These are phyloP conservation scores for Psophocarpus tetragonolobus DNA, from an alignment of 306 rosid genomes.

Conservation along the genomic window DNA sequence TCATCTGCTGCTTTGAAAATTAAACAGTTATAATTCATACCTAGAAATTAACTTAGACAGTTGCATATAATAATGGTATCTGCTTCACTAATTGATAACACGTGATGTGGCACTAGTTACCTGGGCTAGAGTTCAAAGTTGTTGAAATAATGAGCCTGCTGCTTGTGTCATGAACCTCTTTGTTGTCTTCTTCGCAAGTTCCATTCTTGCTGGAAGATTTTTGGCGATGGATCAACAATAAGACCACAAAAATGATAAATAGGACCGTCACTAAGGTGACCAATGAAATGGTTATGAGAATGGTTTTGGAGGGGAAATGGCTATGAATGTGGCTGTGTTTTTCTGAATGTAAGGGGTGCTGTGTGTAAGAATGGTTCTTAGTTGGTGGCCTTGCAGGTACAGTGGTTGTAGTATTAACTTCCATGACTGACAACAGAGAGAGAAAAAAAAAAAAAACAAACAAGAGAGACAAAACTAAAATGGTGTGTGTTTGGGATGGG, in stretches of 20 bases:
- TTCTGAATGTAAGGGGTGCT: constrained; percentile 38
- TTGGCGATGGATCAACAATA: constrained; percentile 62
- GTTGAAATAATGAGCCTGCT: constrained; percentile 62
- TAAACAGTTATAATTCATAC: neutral
- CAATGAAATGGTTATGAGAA: constrained; percentile 50
- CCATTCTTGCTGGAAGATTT: constrained; percentile 45
- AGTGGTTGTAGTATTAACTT: constrained; percentile 44
- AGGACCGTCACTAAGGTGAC: constrained; percentile 39
- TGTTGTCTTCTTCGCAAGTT: constrained; percentile 41
- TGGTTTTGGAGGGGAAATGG: constrained; percentile 55
- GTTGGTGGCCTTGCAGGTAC: constrained; percentile 44
- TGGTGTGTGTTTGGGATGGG: constrained; percentile 25
- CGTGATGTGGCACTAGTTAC: constrained; percentile 37
- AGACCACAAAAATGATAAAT: constrained; percentile 48
- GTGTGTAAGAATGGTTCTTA: constrained; percentile 38
- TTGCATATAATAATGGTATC: constrained; percentile 1
- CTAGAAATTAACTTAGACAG: constrained; percentile 2
- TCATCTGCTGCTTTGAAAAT: neutral
- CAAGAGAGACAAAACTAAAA: neutral
- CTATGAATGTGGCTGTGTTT: constrained; percentile 40
- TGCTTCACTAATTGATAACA: neutral
- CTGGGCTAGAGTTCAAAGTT: constrained; percentile 70
- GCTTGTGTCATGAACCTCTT: constrained; percentile 46
- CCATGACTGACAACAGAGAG: constrained; percentile 68
- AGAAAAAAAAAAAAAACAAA: too few relatives aligned